Conservation (phyloP, 192 early-diverging fungal genomes). For the Coemansia sp. region DNA sequence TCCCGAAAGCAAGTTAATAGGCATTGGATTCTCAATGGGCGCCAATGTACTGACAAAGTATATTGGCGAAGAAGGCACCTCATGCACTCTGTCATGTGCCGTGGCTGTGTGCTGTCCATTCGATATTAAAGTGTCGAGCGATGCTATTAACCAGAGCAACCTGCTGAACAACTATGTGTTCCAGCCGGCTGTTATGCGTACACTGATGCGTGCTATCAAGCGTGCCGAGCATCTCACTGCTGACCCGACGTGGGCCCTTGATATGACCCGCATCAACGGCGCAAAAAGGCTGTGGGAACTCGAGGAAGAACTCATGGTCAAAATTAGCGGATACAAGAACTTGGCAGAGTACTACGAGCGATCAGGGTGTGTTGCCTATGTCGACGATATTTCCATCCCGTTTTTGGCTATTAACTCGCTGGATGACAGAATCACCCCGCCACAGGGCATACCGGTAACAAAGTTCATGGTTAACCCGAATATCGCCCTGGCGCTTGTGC, state of each 20-base stretch:
- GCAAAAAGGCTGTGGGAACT: slow-evolving; percentile 75
- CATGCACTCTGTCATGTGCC: slow-evolving; percentile 69
- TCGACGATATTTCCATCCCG: slow-evolving; percentile 69
- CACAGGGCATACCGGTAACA: slow-evolving; percentile 67
- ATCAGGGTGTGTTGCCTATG: slow-evolving; percentile 59
- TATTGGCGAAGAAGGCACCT: slow-evolving; percentile 74
- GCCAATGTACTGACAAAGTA: slow-evolving; percentile 90
- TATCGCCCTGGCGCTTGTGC: slow-evolving; percentile 75
- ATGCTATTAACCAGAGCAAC: slow-evolving; percentile 57
- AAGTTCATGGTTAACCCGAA: slow-evolving; percentile 76
- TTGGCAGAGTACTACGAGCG: slow-evolving; percentile 76
- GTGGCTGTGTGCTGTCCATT: slow-evolving; percentile 86
- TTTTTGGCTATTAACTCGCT: slow-evolving; percentile 78
- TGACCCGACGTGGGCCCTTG: slow-evolving; percentile 42
- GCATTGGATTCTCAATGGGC: slow-evolving; percentile 88
- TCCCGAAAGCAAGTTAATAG: slow-evolving; percentile 66
- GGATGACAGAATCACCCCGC: slow-evolving; percentile 81
- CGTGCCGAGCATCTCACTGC: slow-evolving; percentile 42
- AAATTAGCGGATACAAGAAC: slow-evolving; percentile 69
- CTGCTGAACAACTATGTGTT: slow-evolving; percentile 61
- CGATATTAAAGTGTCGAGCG: slow-evolving; percentile 63
- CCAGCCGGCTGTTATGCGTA: slow-evolving; percentile 58
- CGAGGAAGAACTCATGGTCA: slow-evolving; percentile 72
- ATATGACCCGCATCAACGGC: slow-evolving; percentile 53
- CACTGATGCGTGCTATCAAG: slow-evolving; percentile 55